These are phyloP conservation scores for Mycena vulgaris DNA, from an alignment of 768 basidiomycete genomes.

Conservation along the genomic window DNA sequence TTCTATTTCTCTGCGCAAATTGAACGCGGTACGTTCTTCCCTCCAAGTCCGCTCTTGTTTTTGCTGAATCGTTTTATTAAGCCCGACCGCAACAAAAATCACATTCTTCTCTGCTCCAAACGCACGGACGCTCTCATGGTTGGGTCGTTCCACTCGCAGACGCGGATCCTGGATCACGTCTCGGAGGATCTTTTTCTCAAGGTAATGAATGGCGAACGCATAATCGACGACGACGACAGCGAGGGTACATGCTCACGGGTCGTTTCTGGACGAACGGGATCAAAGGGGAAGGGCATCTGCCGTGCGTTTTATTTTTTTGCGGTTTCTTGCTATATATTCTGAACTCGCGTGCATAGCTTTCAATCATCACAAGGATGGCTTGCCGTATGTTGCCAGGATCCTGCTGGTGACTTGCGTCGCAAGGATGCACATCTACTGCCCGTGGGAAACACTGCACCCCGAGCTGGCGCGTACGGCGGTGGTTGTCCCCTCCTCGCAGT, in stretches of 20 bases:
- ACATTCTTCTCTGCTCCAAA: conserved; percentile 27
- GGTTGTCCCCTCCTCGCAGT: conserved; percentile 11
- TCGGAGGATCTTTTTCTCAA: conserved; percentile 27
- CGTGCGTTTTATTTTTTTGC: conserved; percentile 9
- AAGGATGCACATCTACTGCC: conserved; percentile 21
- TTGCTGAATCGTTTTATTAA: background rate
- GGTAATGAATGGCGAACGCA: conserved; percentile 24
- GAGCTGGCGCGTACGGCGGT: conserved; percentile 23
- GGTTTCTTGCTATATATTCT: background rate
- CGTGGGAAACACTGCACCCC: conserved; percentile 15
- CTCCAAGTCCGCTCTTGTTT: background rate
- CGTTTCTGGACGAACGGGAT: conserved; percentile 24
- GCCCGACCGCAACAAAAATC: conserved; percentile 21
- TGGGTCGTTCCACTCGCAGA: conserved; percentile 9
- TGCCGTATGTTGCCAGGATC: conserved; percentile 10
- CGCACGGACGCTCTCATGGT: conserved; percentile 3
- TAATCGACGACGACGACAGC: conserved; percentile 25
- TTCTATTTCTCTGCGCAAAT: conserved; percentile 15
- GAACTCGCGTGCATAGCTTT: background rate
- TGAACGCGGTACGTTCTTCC: conserved; percentile 10
- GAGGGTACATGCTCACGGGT: conserved; percentile 21
- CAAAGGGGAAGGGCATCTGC: conserved; percentile 1
- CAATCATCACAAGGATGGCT: conserved; percentile 24
- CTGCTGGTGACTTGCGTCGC: conserved; percentile 18
- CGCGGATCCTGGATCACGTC: conserved; percentile 21